Evolutionary conservation across 2,329 filamentous ascomycete genomes (phyloP).

Genomic region (Sporothrix brasiliensis): DNA sequence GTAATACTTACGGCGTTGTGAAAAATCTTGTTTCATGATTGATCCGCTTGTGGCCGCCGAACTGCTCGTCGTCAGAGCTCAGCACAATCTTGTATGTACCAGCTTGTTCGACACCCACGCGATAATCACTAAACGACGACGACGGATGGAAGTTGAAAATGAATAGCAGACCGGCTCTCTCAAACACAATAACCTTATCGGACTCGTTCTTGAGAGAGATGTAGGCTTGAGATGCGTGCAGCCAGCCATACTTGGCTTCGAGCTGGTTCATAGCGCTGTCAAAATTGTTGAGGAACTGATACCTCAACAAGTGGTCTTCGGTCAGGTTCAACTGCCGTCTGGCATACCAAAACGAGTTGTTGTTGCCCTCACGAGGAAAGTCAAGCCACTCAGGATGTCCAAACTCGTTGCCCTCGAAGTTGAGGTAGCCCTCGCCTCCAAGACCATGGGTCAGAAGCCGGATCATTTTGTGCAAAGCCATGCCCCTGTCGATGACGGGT

Average conservation of each 20-base stretch:
- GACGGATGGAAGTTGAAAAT: constrained; percentile 94
- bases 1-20: constrained; percentile 64
- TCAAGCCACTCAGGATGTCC: constrained; percentile 99
- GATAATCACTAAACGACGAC: constrained; percentile 86
- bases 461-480: constrained; percentile 97
- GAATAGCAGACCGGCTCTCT: constrained; percentile 86
- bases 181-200: constrained; percentile 95
- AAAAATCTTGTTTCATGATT: constrained; percentile 85
- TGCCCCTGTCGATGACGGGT: constrained; percentile 82
- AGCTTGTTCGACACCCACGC: constrained; percentile 79
- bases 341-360: constrained; percentile 93
- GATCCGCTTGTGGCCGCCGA: constrained; percentile 79
- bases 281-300: constrained; percentile 90
- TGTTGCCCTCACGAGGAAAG: constrained; percentile 90
- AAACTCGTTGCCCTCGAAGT: constrained; percentile 99
- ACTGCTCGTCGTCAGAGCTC: constrained; percentile 74
- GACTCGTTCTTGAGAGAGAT: constrained; percentile 90
- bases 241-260: constrained; percentile 89
- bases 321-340: constrained; percentile 91
- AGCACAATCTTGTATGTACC: constrained; percentile 88
- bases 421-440: constrained; percentile 94
- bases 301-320: constrained; percentile 82
- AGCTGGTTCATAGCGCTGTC: constrained; percentile 87
- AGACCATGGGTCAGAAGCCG: constrained; percentile 87
- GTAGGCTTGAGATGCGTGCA: constrained; percentile 82